Evolutionary conservation across 169 alveolate species (phyloP).

Genomic region (Cryptosporidium ryanae): DNA sequence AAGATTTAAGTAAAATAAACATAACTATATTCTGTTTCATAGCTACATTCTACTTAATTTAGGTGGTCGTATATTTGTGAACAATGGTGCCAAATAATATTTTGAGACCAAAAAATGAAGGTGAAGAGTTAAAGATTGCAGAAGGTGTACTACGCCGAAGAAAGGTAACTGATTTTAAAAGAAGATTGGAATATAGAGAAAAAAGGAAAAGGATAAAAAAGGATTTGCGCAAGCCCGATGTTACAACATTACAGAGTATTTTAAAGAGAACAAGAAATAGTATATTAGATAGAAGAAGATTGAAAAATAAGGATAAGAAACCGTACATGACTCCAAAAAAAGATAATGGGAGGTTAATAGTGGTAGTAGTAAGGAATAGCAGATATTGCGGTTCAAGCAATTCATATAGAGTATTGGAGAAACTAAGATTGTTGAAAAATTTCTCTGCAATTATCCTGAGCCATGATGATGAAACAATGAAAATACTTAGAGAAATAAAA

Average conservation of each 20-base stretch:
- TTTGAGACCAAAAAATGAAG: slow-evolving; percentile 61
- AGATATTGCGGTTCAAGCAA: slow-evolving; percentile 58
- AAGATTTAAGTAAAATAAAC: too few relatives aligned
- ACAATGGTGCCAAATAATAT: slow-evolving; percentile 29
- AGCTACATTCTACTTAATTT: too few relatives aligned
- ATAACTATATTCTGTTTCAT: too few relatives aligned
- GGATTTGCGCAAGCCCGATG: slow-evolving; percentile 21
- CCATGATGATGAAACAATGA: slow-evolving; percentile 38
- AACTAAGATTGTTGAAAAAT: slow-evolving; percentile 17
- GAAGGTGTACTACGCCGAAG: slow-evolving; percentile 61
- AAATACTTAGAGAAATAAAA: slow-evolving; percentile 24
- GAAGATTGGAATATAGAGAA: slow-evolving; percentile 41
- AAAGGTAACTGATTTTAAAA: slow-evolving; percentile 24
- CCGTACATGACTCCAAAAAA: slow-evolving; percentile 68
- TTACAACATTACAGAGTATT: slow-evolving; percentile 27
- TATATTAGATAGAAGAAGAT: slow-evolving; percentile 55
- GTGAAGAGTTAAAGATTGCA: slow-evolving; percentile 54
- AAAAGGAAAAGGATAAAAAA: slow-evolving; percentile 40
- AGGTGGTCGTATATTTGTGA: background rate
- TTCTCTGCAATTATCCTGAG: slow-evolving; percentile 53
- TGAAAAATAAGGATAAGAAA: slow-evolving; percentile 42
- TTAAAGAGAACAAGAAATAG: slow-evolving; percentile 53
- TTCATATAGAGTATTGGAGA: slow-evolving; percentile 31
- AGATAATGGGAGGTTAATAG: slow-evolving; percentile 34
- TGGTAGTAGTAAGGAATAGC: slow-evolving; percentile 62